These are phyloP conservation scores for Datura wrightii DNA, from an alignment of 257 asterid genomes.

Conservation along the genomic window DNA sequence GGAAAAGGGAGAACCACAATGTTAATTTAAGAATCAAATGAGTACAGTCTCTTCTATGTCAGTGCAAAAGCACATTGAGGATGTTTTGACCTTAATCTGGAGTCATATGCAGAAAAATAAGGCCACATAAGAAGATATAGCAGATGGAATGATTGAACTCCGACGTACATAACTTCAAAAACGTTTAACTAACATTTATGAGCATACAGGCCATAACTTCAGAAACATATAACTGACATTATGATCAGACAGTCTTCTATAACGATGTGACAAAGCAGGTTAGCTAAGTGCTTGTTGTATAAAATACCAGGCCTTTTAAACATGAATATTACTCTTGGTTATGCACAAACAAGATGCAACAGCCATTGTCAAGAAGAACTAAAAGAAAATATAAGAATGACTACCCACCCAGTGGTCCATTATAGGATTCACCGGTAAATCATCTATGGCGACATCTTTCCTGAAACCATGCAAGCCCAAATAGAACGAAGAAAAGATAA, in stretches of 20 bases:
- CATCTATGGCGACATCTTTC: not conserved
- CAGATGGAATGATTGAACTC: conserved; percentile 19
- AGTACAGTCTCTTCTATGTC: not conserved
- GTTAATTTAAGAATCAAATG: not conserved
- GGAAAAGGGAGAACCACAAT: not conserved
- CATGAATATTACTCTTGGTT: not conserved
- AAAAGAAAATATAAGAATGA: conserved; percentile 18
- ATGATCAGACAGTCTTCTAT: not conserved
- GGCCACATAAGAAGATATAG: conserved; percentile 4
- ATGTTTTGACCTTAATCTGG: conserved; percentile 14
- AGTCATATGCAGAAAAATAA: not conserved
- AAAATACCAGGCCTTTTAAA: not conserved
- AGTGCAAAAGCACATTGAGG: not conserved
- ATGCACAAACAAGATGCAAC: not conserved
- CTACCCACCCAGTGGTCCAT: not conserved
- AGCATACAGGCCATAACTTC: not conserved
- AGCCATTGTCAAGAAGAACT: not conserved
- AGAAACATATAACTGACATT: not conserved
- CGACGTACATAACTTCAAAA: not conserved
- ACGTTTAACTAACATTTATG: not conserved
- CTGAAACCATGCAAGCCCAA: conserved; percentile 23
- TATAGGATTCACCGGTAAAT: not conserved
- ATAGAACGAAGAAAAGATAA: not conserved
- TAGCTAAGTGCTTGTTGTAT: not conserved
- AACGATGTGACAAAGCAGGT: not conserved